Evolutionary conservation across 306 rosid genomes (phyloP), one percentile per base, ranked within the genome.

Genomic region (Cyclanthera cordifolia): DNA sequence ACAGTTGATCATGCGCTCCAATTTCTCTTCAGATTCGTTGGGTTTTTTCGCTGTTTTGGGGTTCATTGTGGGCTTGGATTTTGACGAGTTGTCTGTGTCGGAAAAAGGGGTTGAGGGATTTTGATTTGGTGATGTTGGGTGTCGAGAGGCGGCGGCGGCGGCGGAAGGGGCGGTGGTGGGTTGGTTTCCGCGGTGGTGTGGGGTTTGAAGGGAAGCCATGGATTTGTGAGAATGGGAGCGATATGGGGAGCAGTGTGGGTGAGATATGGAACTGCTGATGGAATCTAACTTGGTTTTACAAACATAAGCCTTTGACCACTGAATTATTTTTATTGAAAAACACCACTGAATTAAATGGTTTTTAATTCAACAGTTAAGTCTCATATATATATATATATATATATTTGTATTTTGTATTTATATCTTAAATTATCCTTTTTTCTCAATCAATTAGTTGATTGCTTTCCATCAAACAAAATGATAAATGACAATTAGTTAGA

Each of bases 131-230:
- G 77, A 68, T n/a, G n/a, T 63, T 63, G 70, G 70, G 70, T 34
- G 17, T 8, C n/a, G 30, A 61, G 49, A 19, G n/a, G n/a, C n/a
- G 69, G 7, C 51, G 23, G 30, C 28, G 69, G 34, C 13, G 19
- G 52, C 24, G 23, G 69, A 6, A 34, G 24, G 19, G 52, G 34
- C 24, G 78, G 75, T 79, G 72, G 70, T 67, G 45, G 78, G 65
- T 49, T 77, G 78, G 20, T 61, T 82, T 8, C 27, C 68, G 24
- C 71, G 68, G 75, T 71, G 39, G 5, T 77, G 87, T 47, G 79
- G 49, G 78, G 79, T n/a, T 30, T 79, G 80, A 84, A 78, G 83
- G 23, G 93, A 79, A 88, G 85, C 83, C 65, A 28, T 25, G 69
- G 77, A 28, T 47, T 60, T 17, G 41, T 12, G 53, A 7, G 70